Evolutionary conservation across 2,329 filamentous ascomycete species (phyloP).

Genomic region (Polytolypa hystricis): DNA sequence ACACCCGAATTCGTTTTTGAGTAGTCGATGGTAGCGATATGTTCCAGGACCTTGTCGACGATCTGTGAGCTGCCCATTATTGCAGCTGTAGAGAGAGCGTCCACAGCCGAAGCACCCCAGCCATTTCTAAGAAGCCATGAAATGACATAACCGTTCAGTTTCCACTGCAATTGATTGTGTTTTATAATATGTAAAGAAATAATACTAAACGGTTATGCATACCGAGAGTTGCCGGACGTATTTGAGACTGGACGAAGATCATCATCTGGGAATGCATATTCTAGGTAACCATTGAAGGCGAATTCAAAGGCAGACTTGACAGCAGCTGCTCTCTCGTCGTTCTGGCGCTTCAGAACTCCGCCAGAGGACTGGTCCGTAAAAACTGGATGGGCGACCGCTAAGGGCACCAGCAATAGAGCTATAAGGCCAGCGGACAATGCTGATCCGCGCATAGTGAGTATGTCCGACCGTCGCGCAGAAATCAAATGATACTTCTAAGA

Average conservation of each 20-base stretch:
- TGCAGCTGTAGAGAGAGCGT: constrained; percentile 68
- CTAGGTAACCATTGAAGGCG: constrained; percentile 62
- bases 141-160: constrained; percentile 6
- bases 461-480: too few relatives aligned
- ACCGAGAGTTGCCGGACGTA: constrained; percentile 58
- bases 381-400: constrained; percentile 6
- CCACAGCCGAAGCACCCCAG: constrained; percentile 75
- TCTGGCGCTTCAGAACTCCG: not conserved
- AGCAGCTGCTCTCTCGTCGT: constrained; percentile 39
- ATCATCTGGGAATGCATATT: constrained; percentile 67
- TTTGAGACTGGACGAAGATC: constrained; percentile 61
- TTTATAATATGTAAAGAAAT: not conserved
- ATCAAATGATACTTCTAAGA: too few relatives aligned
- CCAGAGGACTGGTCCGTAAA: not conserved
- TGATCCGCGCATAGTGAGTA: not conserved
- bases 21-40: constrained; percentile 62
- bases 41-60: constrained; percentile 59
- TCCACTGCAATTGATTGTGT: too few relatives aligned
- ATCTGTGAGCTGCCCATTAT: constrained; percentile 61
- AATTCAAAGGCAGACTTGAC: constrained; percentile 59
- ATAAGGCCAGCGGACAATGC: not conserved
- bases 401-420: constrained; percentile 3
- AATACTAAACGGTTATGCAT: constrained; percentile 15
- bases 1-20: constrained; percentile 49
- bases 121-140: constrained; percentile 67